Conservation (phyloP, 2,329 filamentous ascomycete species). For the Phialophora chinensis region DNA sequence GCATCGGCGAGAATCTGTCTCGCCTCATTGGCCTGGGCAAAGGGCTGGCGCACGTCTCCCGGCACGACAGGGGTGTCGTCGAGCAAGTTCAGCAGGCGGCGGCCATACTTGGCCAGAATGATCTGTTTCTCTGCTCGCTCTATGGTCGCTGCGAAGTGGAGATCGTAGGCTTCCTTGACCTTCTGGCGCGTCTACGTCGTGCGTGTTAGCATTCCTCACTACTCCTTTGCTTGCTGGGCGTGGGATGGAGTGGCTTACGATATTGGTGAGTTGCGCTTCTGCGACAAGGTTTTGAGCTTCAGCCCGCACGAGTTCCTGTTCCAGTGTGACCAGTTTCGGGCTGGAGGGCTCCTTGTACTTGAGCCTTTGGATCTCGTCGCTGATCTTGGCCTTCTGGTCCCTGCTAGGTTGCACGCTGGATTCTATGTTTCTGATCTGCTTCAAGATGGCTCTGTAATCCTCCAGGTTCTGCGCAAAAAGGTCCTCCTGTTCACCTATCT, state of each 20-base stretch:
- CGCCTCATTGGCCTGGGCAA: conserved; percentile 69
- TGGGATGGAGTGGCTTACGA: conserved; percentile 62
- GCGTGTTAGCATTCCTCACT: conserved; percentile 17
- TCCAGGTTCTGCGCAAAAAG: conserved; percentile 84
- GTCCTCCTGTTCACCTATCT: conserved; percentile 94
- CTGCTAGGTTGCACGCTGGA: conserved; percentile 91
- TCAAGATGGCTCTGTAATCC: conserved; percentile 79
- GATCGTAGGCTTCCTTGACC: conserved; percentile 90
- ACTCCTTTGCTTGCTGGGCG: background rate
- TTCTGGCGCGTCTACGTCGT: conserved; percentile 80
- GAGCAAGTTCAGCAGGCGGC: conserved; percentile 80
- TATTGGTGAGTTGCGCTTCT: conserved; percentile 93
- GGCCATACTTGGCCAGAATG: conserved; percentile 88
- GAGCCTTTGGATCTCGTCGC: conserved; percentile 88
- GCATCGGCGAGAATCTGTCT: conserved; percentile 90
- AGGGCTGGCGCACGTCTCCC: conserved; percentile 75
- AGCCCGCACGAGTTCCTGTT: conserved; percentile 94
- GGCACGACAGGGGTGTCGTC: conserved; percentile 91
- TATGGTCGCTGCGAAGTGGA: conserved; percentile 87
- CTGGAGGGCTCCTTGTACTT: conserved; percentile 92
- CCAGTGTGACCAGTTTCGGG: conserved; percentile 78
- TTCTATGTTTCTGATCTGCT: conserved; percentile 94
- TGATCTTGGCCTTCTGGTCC: conserved; percentile 83
- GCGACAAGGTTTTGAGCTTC: conserved; percentile 96
- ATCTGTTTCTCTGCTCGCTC: conserved; percentile 97